phyloP scores from a whole-genome alignment of 129 eudicot genomes.

The Rutidosis leptorrhynchoides region DNA sequence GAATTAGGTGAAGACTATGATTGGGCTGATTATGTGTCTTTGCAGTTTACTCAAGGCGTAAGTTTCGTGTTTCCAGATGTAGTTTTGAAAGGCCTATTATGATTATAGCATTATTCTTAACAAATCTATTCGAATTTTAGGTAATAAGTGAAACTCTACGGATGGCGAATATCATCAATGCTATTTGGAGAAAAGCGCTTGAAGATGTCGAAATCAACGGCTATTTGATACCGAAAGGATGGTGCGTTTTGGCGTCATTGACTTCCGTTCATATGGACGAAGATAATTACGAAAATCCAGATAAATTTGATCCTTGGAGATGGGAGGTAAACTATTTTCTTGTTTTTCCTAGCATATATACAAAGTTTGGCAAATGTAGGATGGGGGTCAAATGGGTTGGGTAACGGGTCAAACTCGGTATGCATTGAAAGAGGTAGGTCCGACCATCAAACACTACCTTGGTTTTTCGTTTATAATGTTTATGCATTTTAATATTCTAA shows the following conservation, averaged over 20 bases:
- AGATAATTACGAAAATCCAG: slow-evolving; percentile 69
- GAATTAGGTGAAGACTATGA: slow-evolving; percentile 43
- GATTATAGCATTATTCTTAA: neutral
- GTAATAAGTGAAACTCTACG: slow-evolving; percentile 93
- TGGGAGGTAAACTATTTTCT: slow-evolving; percentile 68
- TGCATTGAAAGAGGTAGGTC: neutral
- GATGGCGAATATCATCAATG: slow-evolving; percentile 89
- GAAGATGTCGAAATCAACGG: slow-evolving; percentile 87
- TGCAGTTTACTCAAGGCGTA: slow-evolving; percentile 76
- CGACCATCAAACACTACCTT: neutral
- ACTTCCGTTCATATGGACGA: slow-evolving; percentile 97
- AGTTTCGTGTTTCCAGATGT: slow-evolving; percentile 25
- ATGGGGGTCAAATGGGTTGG: neutral
- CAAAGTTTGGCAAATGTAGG: neutral
- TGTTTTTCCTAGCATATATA: slow-evolving; percentile 4
- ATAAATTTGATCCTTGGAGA: slow-evolving; percentile 85
- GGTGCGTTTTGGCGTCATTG: slow-evolving; percentile 86
- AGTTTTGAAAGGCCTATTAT: slow-evolving; percentile 8
- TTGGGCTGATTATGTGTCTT: slow-evolving; percentile 72
- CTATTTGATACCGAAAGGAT: slow-evolving; percentile 87
- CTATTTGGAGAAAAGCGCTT: slow-evolving; percentile 84
- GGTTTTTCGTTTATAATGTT: neutral
- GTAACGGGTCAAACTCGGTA: neutral
- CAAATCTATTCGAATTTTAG: slow-evolving; percentile 24
- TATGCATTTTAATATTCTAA: neutral